A percentile compares a stretch with the other conserved stretches of the same genome.
Conservation (phyloP, 2,329 filamentous ascomycete genomes). For the Exophiala spinifera region DNA sequence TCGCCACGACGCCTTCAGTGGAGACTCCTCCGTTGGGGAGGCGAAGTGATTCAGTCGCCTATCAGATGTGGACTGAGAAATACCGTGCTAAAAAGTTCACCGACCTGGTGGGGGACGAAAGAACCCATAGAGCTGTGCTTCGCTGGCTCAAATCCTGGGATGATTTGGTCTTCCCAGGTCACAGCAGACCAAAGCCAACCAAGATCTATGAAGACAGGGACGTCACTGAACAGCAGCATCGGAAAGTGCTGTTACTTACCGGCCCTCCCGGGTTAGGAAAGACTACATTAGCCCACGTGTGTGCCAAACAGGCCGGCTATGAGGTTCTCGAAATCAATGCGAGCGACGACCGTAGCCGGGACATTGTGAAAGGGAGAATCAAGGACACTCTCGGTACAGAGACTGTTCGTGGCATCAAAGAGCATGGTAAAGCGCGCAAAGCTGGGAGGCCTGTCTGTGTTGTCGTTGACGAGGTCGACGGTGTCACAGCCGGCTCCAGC, state of each 20-base stretch:
- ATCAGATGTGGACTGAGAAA: constrained; percentile 85
- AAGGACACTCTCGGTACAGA: constrained; percentile 90
- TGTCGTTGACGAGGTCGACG: constrained; percentile 94
- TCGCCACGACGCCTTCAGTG: constrained; percentile 27
- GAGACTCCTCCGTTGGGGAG: constrained; percentile 29
- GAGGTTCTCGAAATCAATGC: constrained; percentile 97
- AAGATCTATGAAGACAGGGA: constrained; percentile 41
- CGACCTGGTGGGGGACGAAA: constrained; percentile 89
- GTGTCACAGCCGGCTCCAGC: constrained; percentile 77
- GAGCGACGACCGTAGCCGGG: constrained; percentile 85
- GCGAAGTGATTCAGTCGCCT: constrained; percentile 36
- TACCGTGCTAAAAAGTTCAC: constrained; percentile 90
- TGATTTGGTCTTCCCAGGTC: constrained; percentile 80
- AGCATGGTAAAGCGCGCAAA: constrained; percentile 58
- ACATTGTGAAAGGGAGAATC: constrained; percentile 88
- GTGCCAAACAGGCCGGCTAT: constrained; percentile 90
- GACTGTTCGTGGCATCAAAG: constrained; percentile 69
- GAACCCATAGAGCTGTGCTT: constrained; percentile 84
- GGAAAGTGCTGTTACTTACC: constrained; percentile 85
- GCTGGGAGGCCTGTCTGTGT: constrained; percentile 85
- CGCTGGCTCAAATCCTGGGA: constrained; percentile 97
- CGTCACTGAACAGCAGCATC: constrained; percentile 71
- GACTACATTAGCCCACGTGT: constrained; percentile 93
- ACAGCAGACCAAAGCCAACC: constrained; percentile 52
- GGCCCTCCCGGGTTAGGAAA: constrained; percentile 93